These are phyloP conservation scores for Protea cynaroides DNA, from an alignment of 164 flowering plant species.

Conservation along the genomic window DNA sequence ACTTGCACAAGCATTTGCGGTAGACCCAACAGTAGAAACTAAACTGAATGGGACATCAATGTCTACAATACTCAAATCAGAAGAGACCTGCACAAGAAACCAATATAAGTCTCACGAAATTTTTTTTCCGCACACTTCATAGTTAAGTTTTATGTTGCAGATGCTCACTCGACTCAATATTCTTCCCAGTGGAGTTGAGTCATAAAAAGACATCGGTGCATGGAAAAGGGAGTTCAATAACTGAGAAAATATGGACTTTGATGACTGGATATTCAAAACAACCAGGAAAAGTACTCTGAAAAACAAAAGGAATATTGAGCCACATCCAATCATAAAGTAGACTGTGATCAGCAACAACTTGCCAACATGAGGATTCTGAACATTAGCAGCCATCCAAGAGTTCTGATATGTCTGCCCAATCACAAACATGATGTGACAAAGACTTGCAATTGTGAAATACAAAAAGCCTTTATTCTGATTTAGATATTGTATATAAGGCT, in stretches of 20 bases:
- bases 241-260: slow-evolving; percentile 38
- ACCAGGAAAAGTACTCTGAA: slow-evolving; percentile 28
- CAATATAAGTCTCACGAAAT: background rate
- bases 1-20: slow-evolving; percentile 35
- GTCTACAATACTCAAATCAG: slow-evolving; percentile 68
- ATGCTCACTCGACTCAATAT: slow-evolving; percentile 45
- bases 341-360: slow-evolving; percentile 31
- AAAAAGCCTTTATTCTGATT: slow-evolving; percentile 58
- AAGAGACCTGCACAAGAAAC: slow-evolving; percentile 42
- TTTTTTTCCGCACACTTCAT: background rate
- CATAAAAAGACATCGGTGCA: slow-evolving; percentile 52
- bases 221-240: slow-evolving; percentile 41
- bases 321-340: slow-evolving; percentile 40
- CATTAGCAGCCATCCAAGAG: slow-evolving; percentile 71
- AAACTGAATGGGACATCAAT: slow-evolving; percentile 48
- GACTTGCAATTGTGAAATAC: slow-evolving; percentile 34
- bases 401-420: slow-evolving; percentile 46
- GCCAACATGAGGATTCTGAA: slow-evolving; percentile 40
- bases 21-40: slow-evolving; percentile 30
- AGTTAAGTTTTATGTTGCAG: background rate
- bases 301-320: slow-evolving; percentile 24
- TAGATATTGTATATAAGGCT: slow-evolving; percentile 62
- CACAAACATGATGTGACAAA: slow-evolving; percentile 36
- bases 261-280: slow-evolving; percentile 31
- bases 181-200: slow-evolving; percentile 51